Conservation (phyloP, 169 alveolate species). For the Plasmodium berghei region DNA sequence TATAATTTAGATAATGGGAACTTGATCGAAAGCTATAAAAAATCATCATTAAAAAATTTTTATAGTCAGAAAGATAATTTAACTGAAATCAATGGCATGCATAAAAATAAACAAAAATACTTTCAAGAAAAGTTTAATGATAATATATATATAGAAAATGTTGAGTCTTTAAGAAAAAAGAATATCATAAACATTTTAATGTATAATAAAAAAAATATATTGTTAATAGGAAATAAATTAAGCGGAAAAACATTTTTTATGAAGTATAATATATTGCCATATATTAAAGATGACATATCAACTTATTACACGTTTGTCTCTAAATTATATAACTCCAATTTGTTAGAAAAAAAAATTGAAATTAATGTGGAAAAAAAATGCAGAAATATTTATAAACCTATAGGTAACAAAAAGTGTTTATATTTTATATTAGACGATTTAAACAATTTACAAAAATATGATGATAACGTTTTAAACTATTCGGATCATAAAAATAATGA, state of each 20-base stretch:
- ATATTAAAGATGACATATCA: slow-evolving; percentile 66
- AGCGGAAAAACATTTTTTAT: slow-evolving; percentile 77
- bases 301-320: slow-evolving; percentile 71
- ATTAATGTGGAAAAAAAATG: slow-evolving; percentile 74
- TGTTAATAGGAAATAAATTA: slow-evolving; percentile 68
- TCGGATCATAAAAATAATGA: not conserved
- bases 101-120: slow-evolving; percentile 59
- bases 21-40: slow-evolving; percentile 46
- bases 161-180: slow-evolving; percentile 72
- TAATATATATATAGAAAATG: slow-evolving; percentile 74
- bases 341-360: slow-evolving; percentile 70
- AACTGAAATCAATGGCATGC: slow-evolving; percentile 10
- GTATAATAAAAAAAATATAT: slow-evolving; percentile 70
- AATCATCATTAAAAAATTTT: slow-evolving; percentile 37
- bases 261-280: slow-evolving; percentile 72
- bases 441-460: slow-evolving; percentile 58
- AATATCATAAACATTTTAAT: slow-evolving; percentile 61
- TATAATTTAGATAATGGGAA: slow-evolving; percentile 32
- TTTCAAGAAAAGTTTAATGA: slow-evolving; percentile 63
- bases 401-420: slow-evolving; percentile 62
- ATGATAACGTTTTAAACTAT: slow-evolving; percentile 2
- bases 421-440: slow-evolving; percentile 73
- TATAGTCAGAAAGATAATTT: slow-evolving; percentile 41
- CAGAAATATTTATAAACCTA: slow-evolving; percentile 72
- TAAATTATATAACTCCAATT: slow-evolving; percentile 49